Evolutionary conservation across 805 yeast species (phyloP).

Genomic region (Lachancea dasiensis): DNA sequence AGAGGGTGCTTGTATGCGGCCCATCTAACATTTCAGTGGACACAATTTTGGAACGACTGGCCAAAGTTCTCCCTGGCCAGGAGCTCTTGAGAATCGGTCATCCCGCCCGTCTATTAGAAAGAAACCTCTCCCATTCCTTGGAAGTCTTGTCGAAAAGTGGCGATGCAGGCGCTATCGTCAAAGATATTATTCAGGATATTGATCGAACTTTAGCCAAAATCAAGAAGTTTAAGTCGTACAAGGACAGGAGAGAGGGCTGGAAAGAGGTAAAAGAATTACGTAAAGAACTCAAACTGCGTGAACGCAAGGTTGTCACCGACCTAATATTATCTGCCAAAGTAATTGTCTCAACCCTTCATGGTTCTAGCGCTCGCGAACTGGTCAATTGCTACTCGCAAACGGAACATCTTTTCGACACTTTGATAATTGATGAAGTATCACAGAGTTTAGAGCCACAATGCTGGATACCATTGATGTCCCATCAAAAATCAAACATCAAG

Average conservation of each 20-base stretch:
- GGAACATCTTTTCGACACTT: slow-evolving; percentile 55
- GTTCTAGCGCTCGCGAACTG: slow-evolving; percentile 70
- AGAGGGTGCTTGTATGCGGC: slow-evolving; percentile 79
- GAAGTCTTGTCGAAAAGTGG: slow-evolving; percentile 61
- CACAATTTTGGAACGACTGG: slow-evolving; percentile 75
- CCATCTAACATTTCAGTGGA: slow-evolving; percentile 93
- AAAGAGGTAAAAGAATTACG: slow-evolving; percentile 60
- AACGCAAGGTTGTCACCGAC: slow-evolving; percentile 54
- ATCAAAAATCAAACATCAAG: slow-evolving; percentile 42
- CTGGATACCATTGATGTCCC: slow-evolving; percentile 84
- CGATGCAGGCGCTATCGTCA: slow-evolving; percentile 53
- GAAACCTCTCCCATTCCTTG: slow-evolving; percentile 63
- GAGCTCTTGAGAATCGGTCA: slow-evolving; percentile 82
- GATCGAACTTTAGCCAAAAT: slow-evolving; percentile 49
- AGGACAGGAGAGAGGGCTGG: slow-evolving; percentile 64
- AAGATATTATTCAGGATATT: slow-evolving; percentile 68
- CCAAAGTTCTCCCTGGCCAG: slow-evolving; percentile 37
- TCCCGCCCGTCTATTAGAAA: slow-evolving; percentile 73
- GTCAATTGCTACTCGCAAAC: slow-evolving; percentile 40
- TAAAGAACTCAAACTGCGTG: slow-evolving; percentile 64
- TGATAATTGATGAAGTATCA: slow-evolving; percentile 92
- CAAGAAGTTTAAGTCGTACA: slow-evolving; percentile 56
- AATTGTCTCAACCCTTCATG: slow-evolving; percentile 80
- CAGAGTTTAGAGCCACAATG: slow-evolving; percentile 93
- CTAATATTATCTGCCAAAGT: slow-evolving; percentile 58